A percentile compares a stretch with the other conserved stretches of the same genome.
phyloP scores from a whole-genome alignment of 2,329 filamentous ascomycete species.

The Byssothecium circinans region DNA sequence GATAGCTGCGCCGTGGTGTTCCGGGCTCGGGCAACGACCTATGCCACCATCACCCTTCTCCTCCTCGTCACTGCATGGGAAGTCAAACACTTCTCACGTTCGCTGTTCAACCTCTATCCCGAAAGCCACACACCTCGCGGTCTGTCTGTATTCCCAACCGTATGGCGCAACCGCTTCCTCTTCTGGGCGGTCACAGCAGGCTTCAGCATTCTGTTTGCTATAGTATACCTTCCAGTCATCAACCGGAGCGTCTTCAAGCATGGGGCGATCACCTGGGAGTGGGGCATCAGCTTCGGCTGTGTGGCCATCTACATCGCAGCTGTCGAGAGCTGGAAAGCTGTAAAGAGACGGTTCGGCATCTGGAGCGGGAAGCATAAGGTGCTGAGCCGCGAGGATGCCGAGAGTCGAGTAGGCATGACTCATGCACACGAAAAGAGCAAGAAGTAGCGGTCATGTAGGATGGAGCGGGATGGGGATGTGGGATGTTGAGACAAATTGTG shows the following conservation, averaged over 20 bases:
- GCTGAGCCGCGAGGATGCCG: constrained; percentile 38
- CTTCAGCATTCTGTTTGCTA: constrained; percentile 47
- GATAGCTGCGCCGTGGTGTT: constrained; percentile 47
- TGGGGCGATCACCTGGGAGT: constrained; percentile 48
- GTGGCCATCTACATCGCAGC: constrained; percentile 45
- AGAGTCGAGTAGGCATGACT: constrained; percentile 26
- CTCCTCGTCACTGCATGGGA: constrained; percentile 53
- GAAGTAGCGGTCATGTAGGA: not conserved
- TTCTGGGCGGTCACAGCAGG: constrained; percentile 48
- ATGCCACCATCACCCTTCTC: constrained; percentile 48
- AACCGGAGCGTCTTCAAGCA: constrained; percentile 52
- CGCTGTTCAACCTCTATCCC: constrained; percentile 51
- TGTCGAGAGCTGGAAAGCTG: constrained; percentile 51
- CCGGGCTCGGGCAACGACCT: constrained; percentile 56
- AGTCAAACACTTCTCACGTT: constrained; percentile 50
- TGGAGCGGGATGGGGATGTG: not conserved
- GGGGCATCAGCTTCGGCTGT: constrained; percentile 48
- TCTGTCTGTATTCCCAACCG: constrained; percentile 43
- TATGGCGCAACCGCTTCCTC: constrained; percentile 49
- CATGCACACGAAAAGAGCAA: not conserved
- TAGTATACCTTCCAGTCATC: constrained; percentile 51
- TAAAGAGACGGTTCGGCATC: constrained; percentile 44
- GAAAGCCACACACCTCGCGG: constrained; percentile 27
- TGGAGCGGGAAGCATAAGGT: constrained; percentile 37
- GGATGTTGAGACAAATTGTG: constrained; percentile 7